Base-by-base conservation (phyloP, 345 rosid species). In the Gossypium bickii region DNA sequence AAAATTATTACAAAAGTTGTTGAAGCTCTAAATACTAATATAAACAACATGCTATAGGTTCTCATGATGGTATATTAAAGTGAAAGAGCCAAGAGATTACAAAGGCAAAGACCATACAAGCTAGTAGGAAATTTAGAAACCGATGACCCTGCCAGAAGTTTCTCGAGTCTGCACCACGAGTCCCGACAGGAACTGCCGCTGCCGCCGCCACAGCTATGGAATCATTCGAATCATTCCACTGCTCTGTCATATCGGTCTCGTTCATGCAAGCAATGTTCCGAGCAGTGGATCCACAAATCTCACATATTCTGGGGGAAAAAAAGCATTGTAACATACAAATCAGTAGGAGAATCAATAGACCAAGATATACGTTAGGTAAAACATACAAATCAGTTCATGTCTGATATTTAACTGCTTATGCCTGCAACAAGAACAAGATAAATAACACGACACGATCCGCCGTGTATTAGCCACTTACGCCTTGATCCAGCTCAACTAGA, bases 41-140 rank as follows among this genome's bases (percentile, higher is more conserved):
- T 22, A 22, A 58, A 58, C 62, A 22, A 24, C 65, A 60, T 27
- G 65, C 47, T 56, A 56, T 56, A 10, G 60, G 16, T 24, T 75
- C 12, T 81, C 78, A 82, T 1, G 91, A 83, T 20, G 93, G 92
- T 60, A 93, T 83, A 76, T 91, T 91, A 89, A 93, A 91, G 84
- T 91, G 98, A 73, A 93, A 89, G 71, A 93, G 92, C 98, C 98
- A 93, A 52, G 98, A 93, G 78, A 93, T 87, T n/a, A 93, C 93
- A 77, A 93, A 93, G 51, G 98, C 97, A 67, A 93, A 91, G 24
- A 93, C 96, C 93, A 93, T 93, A 63, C 95, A 91, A 6, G 97
- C 97, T 17, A 93, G 87, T 27, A 93, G 89, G 83, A 93, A 91
- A 80, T 91, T 93, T 79, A 93, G 83, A 86, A 91, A 89, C 62